Conservation (phyloP, 2,329 filamentous ascomycete species). For the Botryotinia convoluta region DNA sequence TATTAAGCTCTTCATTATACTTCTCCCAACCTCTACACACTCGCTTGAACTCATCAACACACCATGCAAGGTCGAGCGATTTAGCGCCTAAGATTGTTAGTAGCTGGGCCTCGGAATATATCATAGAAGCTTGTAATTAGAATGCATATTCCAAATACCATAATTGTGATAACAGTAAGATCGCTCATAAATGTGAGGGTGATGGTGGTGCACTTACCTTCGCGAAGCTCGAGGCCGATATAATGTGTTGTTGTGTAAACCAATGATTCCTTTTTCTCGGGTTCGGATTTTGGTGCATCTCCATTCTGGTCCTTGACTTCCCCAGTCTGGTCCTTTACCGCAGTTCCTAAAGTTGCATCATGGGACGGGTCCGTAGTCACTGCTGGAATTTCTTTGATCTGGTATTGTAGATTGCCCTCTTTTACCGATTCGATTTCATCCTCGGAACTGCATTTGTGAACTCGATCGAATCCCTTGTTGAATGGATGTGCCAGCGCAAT, state of each 20-base stretch:
- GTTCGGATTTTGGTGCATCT: slow-evolving; percentile 36
- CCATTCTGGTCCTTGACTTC: slow-evolving; percentile 38
- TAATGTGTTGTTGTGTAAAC: slow-evolving; percentile 93
- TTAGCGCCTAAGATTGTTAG: slow-evolving; percentile 56
- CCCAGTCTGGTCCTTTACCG: slow-evolving; percentile 40
- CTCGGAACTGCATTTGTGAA: slow-evolving; percentile 65
- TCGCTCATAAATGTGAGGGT: background rate
- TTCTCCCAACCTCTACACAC: slow-evolving; percentile 73
- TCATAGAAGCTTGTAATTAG: background rate
- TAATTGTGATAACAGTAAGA: background rate
- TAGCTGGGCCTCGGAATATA: slow-evolving; percentile 29
- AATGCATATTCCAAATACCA: background rate
- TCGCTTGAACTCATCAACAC: slow-evolving; percentile 84
- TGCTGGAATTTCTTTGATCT: slow-evolving; percentile 43
- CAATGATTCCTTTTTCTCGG: slow-evolving; percentile 35
- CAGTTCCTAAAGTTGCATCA: slow-evolving; percentile 43
- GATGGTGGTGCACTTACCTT: slow-evolving; percentile 53
- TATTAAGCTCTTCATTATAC: slow-evolving; percentile 73
- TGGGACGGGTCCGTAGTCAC: slow-evolving; percentile 42
- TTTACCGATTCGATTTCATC: slow-evolving; percentile 61
- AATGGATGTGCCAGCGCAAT: slow-evolving; percentile 86
- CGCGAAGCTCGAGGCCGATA: slow-evolving; percentile 77
- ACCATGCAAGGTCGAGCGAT: slow-evolving; percentile 73
- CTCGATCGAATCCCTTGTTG: slow-evolving; percentile 86
- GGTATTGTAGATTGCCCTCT: slow-evolving; percentile 59